Base-by-base conservation (phyloP, 2,329 filamentous ascomycete species). In the Chalara sp. region DNA sequence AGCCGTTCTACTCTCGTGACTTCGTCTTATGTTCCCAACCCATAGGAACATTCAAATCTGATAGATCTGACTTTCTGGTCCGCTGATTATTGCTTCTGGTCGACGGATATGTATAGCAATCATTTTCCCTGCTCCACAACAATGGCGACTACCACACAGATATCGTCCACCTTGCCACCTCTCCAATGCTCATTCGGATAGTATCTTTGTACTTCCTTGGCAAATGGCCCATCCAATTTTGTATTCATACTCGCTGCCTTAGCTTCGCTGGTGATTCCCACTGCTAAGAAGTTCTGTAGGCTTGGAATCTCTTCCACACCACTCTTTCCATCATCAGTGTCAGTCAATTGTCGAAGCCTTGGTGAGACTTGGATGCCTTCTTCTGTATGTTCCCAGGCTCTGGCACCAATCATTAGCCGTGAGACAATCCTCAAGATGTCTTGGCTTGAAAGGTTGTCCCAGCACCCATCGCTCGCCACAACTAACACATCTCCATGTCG, bases 161-260 rank as follows among this genome's bases (percentile, higher is more conserved):
- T 96, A 68, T 99, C 93, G 66, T 99, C 93, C 21, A 95, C 81
- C 69, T 99, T 99, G 48, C 93, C 93, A 52, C 93, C 93, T 52
- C 83, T 83, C 81, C 89, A 99, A 52, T 83, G 81, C 68, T 97
- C 92, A 37, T 84, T 76, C 0, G 93, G 92, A 60, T 88, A 95
- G 64, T 87, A 84, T 63, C 84, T 87, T 66, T 93, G 89, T 21
- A 96, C 89, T 68, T 96, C 90, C 69, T 89, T 96, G 40, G 93
- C 90, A 68, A 99, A 99, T 0, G 93, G 93, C 0, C 92, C 90
- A 66, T 97, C 88, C 48, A 88, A 73, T 62, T 86, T 89, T 46
- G 77, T 80, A 68, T 96, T 90, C 52, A 88, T 69, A 64, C 91
- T 95, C 6, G 91, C 90, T 6, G 80, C 74, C 70, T 96, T 96